Evolutionary conservation across 257 asterid genomes (phyloP).

Genomic region (Nicotiana tabacum): DNA sequence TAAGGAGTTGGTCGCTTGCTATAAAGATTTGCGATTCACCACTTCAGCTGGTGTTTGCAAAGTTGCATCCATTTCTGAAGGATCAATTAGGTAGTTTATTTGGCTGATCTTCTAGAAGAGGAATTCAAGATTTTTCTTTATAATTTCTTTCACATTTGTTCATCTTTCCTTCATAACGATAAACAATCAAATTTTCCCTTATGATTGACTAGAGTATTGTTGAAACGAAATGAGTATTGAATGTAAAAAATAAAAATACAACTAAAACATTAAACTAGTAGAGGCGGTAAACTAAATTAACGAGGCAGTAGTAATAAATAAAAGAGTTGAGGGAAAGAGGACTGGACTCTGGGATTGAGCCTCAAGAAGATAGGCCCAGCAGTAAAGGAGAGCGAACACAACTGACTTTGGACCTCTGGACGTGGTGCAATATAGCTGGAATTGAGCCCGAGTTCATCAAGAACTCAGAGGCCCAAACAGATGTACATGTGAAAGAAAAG

Average conservation of each 20-base stretch:
- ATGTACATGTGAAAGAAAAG: no score
- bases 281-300: no score
- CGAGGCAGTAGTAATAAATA: no score
- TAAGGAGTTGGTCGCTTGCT: conserved; percentile 66
- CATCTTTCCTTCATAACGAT: not conserved
- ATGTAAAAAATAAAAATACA: not conserved
- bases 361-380: no score
- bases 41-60: conserved; percentile 86
- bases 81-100: conserved; percentile 44
- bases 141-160: not conserved
- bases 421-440: no score
- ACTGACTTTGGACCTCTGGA: no score
- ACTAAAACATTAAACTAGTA: no score
- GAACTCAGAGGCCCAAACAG: no score
- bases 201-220: not conserved
- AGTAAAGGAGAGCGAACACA: no score
- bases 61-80: conserved; percentile 63
- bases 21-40: conserved; percentile 70
- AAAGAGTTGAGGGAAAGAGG: no score
- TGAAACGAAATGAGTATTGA: not conserved
- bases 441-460: no score
- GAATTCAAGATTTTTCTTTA: not conserved
- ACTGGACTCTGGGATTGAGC: no score
- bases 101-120: not conserved
- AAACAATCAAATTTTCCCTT: not conserved